Evolutionary conservation across 305 asterid genomes (phyloP), one percentile per base, ranked within the genome.

Genomic region (Fraxinus baroniana): DNA sequence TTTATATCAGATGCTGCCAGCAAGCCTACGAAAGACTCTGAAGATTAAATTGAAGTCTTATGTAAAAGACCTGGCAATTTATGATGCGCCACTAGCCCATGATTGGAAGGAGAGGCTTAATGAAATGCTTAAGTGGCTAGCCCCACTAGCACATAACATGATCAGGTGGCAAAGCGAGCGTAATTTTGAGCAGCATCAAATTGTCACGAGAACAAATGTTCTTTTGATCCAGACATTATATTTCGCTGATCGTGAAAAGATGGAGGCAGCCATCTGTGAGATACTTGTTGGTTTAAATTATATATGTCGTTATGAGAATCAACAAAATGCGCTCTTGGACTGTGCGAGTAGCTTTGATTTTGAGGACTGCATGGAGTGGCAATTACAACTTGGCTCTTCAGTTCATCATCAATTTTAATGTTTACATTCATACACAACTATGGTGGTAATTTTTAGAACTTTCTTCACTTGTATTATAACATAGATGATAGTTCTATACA

Each of bases 121-220:
- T 9, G 84, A 68, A 77, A 84, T 88, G 84, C 94, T 96, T 1
- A 84, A 76, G 68, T 91, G 98, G 95, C 92, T 97, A 2, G 90
- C 91, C 9, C 99, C 98, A 1, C 76, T 97, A 13, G 60, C 60
- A 49, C 60, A 49, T 49, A 49, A 49, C 60, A 49, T 93, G 97
- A 93, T 94, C 86, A 86, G 92, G 86, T 94, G 98, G 99, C 99
- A 96, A 84, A 93, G 93, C 7, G 98, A 96, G 80, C 87, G 98
- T 3, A 94, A 94, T 76, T 90, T 92, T 24, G 99, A 96, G 79
- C 98, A 94, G 87, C 97, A 91, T 6, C 98, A 94, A 78, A 91
- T 96, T 18, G 95, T 91, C 39, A 84, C 90, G 0, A 86, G 93
- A 85, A 92, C 97, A 0, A 93, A 94, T 17, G 97, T 94, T 60